Base-by-base conservation (phyloP, 495 filamentous ascomycete genomes). In the Tuber brumale region DNA sequence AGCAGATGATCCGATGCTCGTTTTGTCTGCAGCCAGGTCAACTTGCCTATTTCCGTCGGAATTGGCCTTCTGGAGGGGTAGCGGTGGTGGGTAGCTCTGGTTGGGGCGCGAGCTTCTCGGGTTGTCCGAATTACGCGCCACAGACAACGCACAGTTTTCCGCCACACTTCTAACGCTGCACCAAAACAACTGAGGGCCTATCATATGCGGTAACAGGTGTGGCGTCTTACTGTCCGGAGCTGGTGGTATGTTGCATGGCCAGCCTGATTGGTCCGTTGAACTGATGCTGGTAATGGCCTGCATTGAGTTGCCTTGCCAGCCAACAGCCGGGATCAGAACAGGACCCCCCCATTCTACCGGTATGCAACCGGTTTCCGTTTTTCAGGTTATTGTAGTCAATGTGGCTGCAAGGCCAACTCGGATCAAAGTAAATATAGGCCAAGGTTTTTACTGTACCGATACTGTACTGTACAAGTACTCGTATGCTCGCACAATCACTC, bases 141-240 rank as follows among this genome's bases (percentile, higher is more conserved):
- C 78, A 79, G 78, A 80, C 78, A 80, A 80, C 78, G 78, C 78
- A 80, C 76, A 80, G 78, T 80, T 80, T 80, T 80, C 77, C 57
- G 57, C 57, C 57, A 66, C 57, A 35, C 27, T 18, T 35, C 14
- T 6, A 14, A 66, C 27, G 57, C 57, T 66, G 57, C 7, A 18
- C 27, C 57, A 7, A n/a, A 66, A 66, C 14, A 12, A 66, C 14
- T 66, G 27, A 27, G 14, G 27, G 57, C 57, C 57, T 66, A 66
- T 66, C 57, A 66, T 18, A 18, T 35, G 9, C 14, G 35, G 57
- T 2, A 4, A 35, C 16, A 66, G 27, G 57, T 27, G 57, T 66
- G 57, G 57, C 57, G 57, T 35, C 27, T 14, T 16, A 35, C 27
- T 14, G 12, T 35, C 14, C 27, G 1, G 7, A 66, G 57, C 27